These are phyloP conservation scores for Collybia nuda DNA, from an alignment of 768 basidiomycete genomes.

Conservation along the genomic window DNA sequence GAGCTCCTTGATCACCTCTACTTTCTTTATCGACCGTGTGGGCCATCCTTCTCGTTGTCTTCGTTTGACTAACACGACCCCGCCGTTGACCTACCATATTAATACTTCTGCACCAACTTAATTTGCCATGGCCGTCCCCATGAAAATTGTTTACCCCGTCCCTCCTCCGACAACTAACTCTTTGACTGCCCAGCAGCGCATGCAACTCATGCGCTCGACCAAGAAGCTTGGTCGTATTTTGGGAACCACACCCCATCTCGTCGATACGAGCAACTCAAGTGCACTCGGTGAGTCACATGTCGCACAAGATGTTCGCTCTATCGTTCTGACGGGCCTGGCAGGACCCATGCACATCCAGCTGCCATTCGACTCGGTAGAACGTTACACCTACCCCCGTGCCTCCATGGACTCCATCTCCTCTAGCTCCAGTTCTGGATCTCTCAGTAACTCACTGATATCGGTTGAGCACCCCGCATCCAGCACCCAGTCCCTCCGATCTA, in stretches of 20 bases:
- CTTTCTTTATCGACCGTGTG: background rate
- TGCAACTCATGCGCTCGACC: conserved; percentile 54
- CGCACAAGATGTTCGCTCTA: background rate
- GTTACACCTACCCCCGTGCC: conserved; percentile 7
- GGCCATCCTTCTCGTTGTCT: background rate
- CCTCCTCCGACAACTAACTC: conserved; percentile 63
- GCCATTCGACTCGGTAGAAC: conserved; percentile 8
- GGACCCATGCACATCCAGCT: conserved; percentile 20
- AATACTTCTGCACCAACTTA: background rate
- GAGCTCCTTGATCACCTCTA: conserved; percentile 7
- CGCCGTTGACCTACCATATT: background rate
- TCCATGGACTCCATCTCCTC: conserved; percentile 22
- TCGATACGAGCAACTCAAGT: conserved; percentile 30
- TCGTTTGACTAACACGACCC: background rate
- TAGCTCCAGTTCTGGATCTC: conserved; percentile 7
- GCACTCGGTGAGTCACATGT: conserved; percentile 17
- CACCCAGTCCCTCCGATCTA: conserved; percentile 20
- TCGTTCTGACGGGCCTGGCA: conserved; percentile 3
- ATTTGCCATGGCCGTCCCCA: conserved; percentile 14
- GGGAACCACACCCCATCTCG: conserved; percentile 57
- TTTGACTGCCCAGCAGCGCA: conserved; percentile 49
- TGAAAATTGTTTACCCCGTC: conserved; percentile 40
- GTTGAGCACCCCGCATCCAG: conserved; percentile 1
- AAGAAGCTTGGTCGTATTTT: conserved; percentile 61
- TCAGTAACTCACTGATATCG: background rate